A percentile compares a stretch with the other conserved stretches of the same genome.
phyloP scores from a whole-genome alignment of 129 eudicot genomes.

The Flaveria linearis region DNA sequence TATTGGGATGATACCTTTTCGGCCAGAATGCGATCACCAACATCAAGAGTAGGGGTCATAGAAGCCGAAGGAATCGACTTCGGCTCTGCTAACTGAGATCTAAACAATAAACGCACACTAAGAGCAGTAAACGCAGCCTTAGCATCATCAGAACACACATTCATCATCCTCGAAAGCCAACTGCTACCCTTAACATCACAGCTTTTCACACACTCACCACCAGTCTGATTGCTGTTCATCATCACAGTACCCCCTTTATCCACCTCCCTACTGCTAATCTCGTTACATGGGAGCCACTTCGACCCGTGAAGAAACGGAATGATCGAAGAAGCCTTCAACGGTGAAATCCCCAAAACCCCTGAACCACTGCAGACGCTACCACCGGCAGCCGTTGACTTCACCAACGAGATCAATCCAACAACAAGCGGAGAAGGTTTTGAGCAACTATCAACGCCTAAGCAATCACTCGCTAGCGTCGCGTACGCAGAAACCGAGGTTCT shows the following conservation, averaged over 20 bases:
- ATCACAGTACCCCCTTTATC: conserved; percentile 61
- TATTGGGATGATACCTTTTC: conserved; percentile 68
- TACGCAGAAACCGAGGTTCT: conserved; percentile 24
- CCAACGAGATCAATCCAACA: conserved; percentile 42
- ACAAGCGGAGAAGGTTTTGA: conserved; percentile 36
- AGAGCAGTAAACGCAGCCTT: conserved; percentile 88
- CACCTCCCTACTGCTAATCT: conserved; percentile 46
- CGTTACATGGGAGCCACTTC: conserved; percentile 79
- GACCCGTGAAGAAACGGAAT: conserved; percentile 67
- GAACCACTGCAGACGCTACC: conserved; percentile 31
- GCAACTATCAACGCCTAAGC: conserved; percentile 32
- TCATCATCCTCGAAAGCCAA: conserved; percentile 67
- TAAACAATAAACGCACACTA: conserved; percentile 66
- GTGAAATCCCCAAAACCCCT: conserved; percentile 54
- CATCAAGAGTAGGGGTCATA: conserved; percentile 85
- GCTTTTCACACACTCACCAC: conserved; percentile 25
- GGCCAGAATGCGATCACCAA: conserved; percentile 81
- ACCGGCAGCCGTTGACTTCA: conserved; percentile 40
- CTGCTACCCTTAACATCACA: conserved; percentile 30
- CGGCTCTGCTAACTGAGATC: conserved; percentile 83
- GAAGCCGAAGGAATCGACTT: conserved; percentile 83
- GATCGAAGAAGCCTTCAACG: conserved; percentile 51
- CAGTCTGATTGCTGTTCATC: conserved; percentile 4
- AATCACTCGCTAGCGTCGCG: conserved; percentile 40
- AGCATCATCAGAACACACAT: conserved; percentile 70